These are phyloP conservation scores for Entophlyctis helioformis DNA, from an alignment of 192 early-diverging fungal species.

Conservation along the genomic window DNA sequence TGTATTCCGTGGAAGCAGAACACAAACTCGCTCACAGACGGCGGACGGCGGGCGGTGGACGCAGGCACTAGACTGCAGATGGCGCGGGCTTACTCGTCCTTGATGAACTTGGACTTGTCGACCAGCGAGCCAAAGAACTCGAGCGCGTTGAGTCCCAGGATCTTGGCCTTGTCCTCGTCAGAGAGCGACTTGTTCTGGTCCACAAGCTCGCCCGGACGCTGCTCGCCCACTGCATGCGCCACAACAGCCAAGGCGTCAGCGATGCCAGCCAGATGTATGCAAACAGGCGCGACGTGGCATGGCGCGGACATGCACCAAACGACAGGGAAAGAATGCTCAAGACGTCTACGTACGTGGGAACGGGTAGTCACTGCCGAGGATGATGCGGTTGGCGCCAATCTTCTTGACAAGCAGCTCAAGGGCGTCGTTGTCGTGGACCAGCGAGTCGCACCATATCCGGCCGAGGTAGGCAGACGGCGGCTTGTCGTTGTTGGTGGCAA, in stretches of 20 bases:
- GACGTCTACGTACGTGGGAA: slow-evolving; percentile 9
- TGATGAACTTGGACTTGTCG: too few relatives aligned
- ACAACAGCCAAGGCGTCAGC: slow-evolving; percentile 4
- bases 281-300: background rate
- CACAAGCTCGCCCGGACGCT: slow-evolving; percentile 49
- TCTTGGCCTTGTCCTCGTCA: slow-evolving; percentile 48
- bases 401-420: slow-evolving; percentile 50
- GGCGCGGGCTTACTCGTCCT: too few relatives aligned
- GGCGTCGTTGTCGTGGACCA: slow-evolving; percentile 56
- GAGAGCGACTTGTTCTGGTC: slow-evolving; percentile 34
- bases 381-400: slow-evolving; percentile 43
- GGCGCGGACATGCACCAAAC: background rate
- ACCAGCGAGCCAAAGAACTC: slow-evolving; percentile 42
- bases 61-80: too few relatives aligned
- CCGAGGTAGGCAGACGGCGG: slow-evolving; percentile 41
- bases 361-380: slow-evolving; percentile 46
- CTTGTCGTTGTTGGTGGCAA: slow-evolving; percentile 39
- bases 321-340: background rate
- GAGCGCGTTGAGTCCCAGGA: slow-evolving; percentile 44
- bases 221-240: slow-evolving; percentile 28
- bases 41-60: too few relatives aligned
- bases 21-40: too few relatives aligned
- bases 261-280: slow-evolving; percentile 1
- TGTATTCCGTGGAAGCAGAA: too few relatives aligned
- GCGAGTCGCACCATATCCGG: slow-evolving; percentile 47